These are phyloP conservation scores for Saitozyma sp. DNA, from an alignment of 768 basidiomycete genomes.

Conservation along the genomic window DNA sequence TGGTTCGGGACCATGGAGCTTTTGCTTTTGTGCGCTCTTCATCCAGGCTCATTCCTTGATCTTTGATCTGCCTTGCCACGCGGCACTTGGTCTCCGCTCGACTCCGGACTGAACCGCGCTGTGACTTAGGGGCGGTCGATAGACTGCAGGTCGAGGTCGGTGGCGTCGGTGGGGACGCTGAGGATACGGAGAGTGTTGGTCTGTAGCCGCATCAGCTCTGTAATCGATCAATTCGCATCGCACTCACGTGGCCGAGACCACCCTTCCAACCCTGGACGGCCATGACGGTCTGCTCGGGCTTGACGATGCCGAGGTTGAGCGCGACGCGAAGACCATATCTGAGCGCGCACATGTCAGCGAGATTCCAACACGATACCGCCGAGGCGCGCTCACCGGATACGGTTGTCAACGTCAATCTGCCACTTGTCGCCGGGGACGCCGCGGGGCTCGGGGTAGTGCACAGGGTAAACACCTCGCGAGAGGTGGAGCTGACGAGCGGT, in stretches of 20 bases:
- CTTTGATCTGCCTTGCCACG: too few species aligned
- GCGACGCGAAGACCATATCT: slow-evolving; percentile 74
- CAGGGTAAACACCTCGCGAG: slow-evolving; percentile 94
- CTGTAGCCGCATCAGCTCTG: slow-evolving; percentile 17
- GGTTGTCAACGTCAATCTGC: slow-evolving; percentile 79
- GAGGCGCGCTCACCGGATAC: slow-evolving; percentile 57
- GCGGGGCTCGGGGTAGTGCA: slow-evolving; percentile 94
- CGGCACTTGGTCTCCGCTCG: too few species aligned
- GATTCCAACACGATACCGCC: background rate
- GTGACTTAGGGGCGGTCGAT: slow-evolving; percentile 33
- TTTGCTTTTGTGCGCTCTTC: too few species aligned
- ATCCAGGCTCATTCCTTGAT: too few species aligned
- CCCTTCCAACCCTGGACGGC: slow-evolving; percentile 99
- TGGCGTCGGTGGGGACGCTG: slow-evolving; percentile 49
- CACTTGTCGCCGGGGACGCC: slow-evolving; percentile 84
- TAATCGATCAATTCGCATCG: background rate
- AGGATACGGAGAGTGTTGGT: slow-evolving; percentile 53
- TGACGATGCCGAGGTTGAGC: slow-evolving; percentile 78
- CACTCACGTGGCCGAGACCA: slow-evolving; percentile 74
- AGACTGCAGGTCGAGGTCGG: slow-evolving; percentile 51
- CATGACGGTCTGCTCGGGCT: slow-evolving; percentile 81
- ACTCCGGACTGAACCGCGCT: too few species aligned
- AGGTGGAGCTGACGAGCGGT: slow-evolving; percentile 95
- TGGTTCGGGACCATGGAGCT: too few species aligned
- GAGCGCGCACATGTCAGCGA: slow-evolving; percentile 54